Conservation (phyloP, 2,329 filamentous ascomycete species). For the Stemphylium beticola region DNA sequence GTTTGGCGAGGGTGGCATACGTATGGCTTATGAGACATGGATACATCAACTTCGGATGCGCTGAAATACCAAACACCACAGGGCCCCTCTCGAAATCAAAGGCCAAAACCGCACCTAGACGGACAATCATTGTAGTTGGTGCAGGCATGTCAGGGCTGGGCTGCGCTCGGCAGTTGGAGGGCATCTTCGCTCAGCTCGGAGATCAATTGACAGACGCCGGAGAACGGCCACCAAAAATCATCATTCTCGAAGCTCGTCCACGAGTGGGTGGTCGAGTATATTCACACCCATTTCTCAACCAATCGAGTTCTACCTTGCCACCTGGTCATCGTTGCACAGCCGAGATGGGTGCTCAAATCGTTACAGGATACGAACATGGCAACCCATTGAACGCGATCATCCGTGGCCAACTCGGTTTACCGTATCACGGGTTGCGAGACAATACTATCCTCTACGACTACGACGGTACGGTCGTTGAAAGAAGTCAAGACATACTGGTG, state of each 20-base stretch:
- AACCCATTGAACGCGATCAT: slow-evolving; percentile 93
- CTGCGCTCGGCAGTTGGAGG: slow-evolving; percentile 88
- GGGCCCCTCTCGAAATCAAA: slow-evolving; percentile 44
- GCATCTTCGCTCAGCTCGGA: slow-evolving; percentile 80
- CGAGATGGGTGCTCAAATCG: slow-evolving; percentile 98
- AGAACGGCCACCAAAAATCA: slow-evolving; percentile 73
- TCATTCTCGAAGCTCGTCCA: slow-evolving; percentile 85
- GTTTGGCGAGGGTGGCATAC: slow-evolving; percentile 84
- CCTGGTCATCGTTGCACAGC: slow-evolving; percentile 73
- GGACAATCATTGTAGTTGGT: slow-evolving; percentile 84
- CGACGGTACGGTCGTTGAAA: slow-evolving; percentile 78
- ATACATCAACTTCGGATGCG: slow-evolving; percentile 96
- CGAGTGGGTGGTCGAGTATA: slow-evolving; percentile 93
- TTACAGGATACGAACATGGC: slow-evolving; percentile 94
- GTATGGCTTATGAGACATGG: slow-evolving; percentile 90
- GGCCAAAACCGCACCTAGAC: slow-evolving; percentile 60
- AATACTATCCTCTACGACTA: slow-evolving; percentile 89
- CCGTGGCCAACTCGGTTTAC: slow-evolving; percentile 84
- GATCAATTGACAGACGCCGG: slow-evolving; percentile 68
- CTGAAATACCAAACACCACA: slow-evolving; percentile 66
- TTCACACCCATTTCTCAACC: slow-evolving; percentile 72
- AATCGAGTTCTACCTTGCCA: slow-evolving; percentile 61
- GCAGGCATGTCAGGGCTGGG: slow-evolving; percentile 94
- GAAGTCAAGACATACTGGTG: slow-evolving; percentile 77
- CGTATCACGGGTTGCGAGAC: slow-evolving; percentile 80